These are phyloP conservation scores for Aquilaria yunnanensis DNA, from an alignment of 345 rosid genomes.

Conservation along the genomic window DNA sequence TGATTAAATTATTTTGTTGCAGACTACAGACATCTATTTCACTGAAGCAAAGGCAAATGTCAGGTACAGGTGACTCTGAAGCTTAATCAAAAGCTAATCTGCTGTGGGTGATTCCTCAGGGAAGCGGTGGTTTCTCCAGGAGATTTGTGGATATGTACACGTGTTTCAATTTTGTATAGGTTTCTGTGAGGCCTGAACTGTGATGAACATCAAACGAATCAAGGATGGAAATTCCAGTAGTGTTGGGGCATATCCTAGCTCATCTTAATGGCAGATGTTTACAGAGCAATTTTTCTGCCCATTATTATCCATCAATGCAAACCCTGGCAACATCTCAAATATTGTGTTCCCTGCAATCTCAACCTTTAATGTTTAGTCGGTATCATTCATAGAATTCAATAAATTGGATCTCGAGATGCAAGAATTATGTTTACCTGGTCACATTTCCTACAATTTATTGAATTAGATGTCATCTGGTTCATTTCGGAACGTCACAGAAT, in stretches of 20 bases:
- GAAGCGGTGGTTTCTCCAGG: neutral
- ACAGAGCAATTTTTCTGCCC: neutral
- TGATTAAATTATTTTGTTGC: too few relatives aligned
- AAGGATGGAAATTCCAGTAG: neutral
- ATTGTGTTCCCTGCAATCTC: too few relatives aligned
- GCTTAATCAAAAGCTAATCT: neutral
- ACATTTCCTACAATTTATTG: too few relatives aligned
- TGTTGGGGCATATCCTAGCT: neutral
- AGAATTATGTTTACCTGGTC: too few relatives aligned
- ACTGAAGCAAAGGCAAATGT: too few relatives aligned
- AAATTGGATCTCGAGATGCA: too few relatives aligned
- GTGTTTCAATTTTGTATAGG: slow-evolving; percentile 17
- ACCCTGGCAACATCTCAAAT: neutral
- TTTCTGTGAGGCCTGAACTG: slow-evolving; percentile 10
- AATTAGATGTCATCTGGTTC: too few relatives aligned
- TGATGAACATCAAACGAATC: slow-evolving; percentile 3
- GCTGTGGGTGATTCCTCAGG: neutral
- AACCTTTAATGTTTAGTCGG: too few relatives aligned
- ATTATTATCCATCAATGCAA: neutral
- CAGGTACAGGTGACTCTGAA: too few relatives aligned
- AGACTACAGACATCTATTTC: too few relatives aligned
- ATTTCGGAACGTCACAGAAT: too few relatives aligned
- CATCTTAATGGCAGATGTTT: slow-evolving; percentile 3
- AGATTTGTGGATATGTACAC: neutral
- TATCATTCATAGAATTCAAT: too few relatives aligned